phyloP scores from a whole-genome alignment of 2,329 filamentous ascomycete genomes.

The Myriosclerotinia curreyana region DNA sequence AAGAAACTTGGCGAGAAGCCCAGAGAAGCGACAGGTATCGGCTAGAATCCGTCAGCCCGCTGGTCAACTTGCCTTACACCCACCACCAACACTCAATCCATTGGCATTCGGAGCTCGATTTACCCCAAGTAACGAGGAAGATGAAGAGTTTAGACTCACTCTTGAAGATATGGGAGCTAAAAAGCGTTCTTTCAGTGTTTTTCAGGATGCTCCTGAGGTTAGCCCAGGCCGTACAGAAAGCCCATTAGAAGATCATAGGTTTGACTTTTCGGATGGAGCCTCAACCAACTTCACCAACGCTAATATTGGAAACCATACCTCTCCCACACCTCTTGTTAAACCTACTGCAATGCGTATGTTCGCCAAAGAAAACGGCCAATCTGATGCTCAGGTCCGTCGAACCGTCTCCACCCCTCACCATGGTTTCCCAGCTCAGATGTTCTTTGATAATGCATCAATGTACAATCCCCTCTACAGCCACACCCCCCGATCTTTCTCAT shows the following conservation, averaged over 20 bases:
- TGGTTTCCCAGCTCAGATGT: conserved; percentile 34
- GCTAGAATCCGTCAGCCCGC: conserved; percentile 17
- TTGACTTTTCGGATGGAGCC: conserved; percentile 34
- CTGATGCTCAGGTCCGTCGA: conserved; percentile 27
- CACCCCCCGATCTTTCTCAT: conserved; percentile 29
- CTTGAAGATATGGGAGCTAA: conserved; percentile 32
- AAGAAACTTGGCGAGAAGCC: conserved; percentile 26
- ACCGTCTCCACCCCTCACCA: conserved; percentile 27
- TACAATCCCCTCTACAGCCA: conserved; percentile 37
- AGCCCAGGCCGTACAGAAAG: conserved; percentile 38
- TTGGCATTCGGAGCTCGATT: conserved; percentile 29
- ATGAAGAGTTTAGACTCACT: conserved; percentile 38
- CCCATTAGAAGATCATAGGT: conserved; percentile 37
- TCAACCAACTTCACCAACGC: conserved; percentile 27
- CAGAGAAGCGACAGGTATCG: conserved; percentile 26
- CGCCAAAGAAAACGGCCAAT: conserved; percentile 34
- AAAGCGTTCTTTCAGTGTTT: conserved; percentile 36
- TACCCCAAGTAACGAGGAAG: conserved; percentile 34
- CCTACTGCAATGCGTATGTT: conserved; percentile 26
- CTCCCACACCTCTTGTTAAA: conserved; percentile 34
- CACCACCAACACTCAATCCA: conserved; percentile 31
- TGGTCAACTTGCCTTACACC: conserved; percentile 23
- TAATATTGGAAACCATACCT: conserved; percentile 24
- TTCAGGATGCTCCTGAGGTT: conserved; percentile 34
- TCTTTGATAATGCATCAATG: conserved; percentile 29